phyloP scores from a whole-genome alignment of 805 yeast genomes.

The Kluyveromyces nonfermentans region DNA sequence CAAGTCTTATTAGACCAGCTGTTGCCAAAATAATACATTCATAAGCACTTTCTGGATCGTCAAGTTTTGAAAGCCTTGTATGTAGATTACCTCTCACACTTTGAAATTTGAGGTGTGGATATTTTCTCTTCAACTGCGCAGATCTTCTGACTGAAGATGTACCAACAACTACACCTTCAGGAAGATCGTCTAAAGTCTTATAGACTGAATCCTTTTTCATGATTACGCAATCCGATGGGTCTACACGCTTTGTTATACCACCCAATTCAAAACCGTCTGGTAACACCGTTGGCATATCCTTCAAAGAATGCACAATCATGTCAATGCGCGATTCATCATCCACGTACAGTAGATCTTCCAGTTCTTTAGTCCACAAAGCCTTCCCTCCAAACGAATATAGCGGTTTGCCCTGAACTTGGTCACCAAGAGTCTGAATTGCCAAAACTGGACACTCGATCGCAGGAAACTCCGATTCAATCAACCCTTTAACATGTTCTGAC shows the following conservation, averaged over 20 bases:
- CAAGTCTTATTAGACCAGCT: conserved; percentile 78
- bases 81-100: conserved; percentile 78
- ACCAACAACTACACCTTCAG: conserved; percentile 80
- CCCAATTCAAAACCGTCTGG: conserved; percentile 90
- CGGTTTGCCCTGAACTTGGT: conserved; percentile 75
- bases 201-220: conserved; percentile 61
- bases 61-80: conserved; percentile 76
- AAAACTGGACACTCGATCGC: conserved; percentile 62
- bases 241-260: conserved; percentile 76
- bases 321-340: conserved; percentile 66
- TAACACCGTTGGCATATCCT: conserved; percentile 83
- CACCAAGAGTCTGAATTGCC: conserved; percentile 83
- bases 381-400: conserved; percentile 94
- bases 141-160: conserved; percentile 91
- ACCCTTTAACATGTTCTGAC: conserved; percentile 58
- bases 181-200: conserved; percentile 61
- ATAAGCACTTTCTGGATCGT: conserved; percentile 53
- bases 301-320: conserved; percentile 85
- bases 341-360: conserved; percentile 65
- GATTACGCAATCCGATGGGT: conserved; percentile 86
- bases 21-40: conserved; percentile 80
- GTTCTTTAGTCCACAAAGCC: conserved; percentile 91
- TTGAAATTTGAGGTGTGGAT: conserved; percentile 70
- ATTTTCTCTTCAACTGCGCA: conserved; percentile 74
- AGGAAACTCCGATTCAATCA: conserved; percentile 53